Evolutionary conservation across 352 stramenopile genomes (phyloP).

Genomic region (Phytophthora sojae): DNA sequence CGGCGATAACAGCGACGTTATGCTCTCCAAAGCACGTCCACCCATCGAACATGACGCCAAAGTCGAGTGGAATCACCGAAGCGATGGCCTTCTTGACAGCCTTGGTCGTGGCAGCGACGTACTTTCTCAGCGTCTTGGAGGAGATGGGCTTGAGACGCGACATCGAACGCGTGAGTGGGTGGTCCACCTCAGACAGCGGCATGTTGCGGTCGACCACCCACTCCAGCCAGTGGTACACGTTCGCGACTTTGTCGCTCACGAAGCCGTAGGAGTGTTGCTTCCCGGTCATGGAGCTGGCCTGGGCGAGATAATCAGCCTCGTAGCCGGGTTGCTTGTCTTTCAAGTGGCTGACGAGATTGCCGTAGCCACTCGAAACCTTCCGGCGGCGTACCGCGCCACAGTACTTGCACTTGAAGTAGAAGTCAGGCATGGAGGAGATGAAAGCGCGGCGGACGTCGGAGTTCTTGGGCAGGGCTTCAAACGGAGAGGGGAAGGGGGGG

Average conservation of each 20-base stretch:
- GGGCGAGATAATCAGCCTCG: background rate
- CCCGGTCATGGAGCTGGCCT: background rate
- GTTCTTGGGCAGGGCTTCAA: conserved; percentile 9
- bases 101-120: too few species aligned
- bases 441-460: conserved; percentile 12
- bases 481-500: too few species aligned
- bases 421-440: background rate
- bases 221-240: conserved; percentile 4
- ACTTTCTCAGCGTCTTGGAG: conserved; percentile 1
- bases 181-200: conserved; percentile 13
- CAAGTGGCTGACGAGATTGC: conserved; percentile 10
- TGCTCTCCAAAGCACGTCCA: conserved; percentile 1
- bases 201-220: conserved; percentile 20
- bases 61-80: background rate
- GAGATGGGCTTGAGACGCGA: conserved; percentile 9
- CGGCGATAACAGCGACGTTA: background rate
- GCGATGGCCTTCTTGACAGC: background rate
- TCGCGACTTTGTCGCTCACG: background rate
- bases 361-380: background rate
- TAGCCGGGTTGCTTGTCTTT: conserved; percentile 3
- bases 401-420: conserved; percentile 17
- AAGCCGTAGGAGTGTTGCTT: background rate
- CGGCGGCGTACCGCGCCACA: background rate
- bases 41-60: conserved; percentile 5
- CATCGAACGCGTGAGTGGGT: background rate